Base-by-base conservation (phyloP, 352 stramenopile species). In the Saprolegnia parasitica region DNA sequence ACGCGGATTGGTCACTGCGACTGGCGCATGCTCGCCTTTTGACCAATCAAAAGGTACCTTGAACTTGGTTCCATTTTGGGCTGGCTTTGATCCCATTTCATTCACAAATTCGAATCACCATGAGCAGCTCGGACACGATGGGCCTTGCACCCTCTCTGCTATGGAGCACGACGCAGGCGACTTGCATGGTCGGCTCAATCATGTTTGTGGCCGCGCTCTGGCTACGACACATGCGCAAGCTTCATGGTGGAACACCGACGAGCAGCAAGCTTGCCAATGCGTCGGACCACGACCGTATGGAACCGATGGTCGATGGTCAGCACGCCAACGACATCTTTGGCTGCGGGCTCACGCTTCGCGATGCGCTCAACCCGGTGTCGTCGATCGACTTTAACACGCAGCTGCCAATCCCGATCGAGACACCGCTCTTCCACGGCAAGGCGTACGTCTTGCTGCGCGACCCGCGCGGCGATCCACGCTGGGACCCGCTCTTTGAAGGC, bases 401-500 rank as follows among this genome's bases (percentile, higher is more conserved):
- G 32, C 5, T 56, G 6, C 63, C 63, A 3, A 70, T 70, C 21
- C 50, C 49, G 46, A 70, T 70, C 54, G 47, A 70, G n/a, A 62
- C 63, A n/a, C 26, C 63, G 32, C 63, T 70, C 46, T 70, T 70
- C 42, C 18, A 60, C 21, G 63, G 63, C 47, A 37, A 61, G 16
- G 63, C 63, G 0, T 46, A 70, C 32, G 63, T 70, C 16, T 32
- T 70, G 26, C 45, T 70, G 4, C 46, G 63, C 18, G 4, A 42
- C 13, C 63, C 63, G n/a, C 42, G 61, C 35, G 63, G 63, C 6
- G 63, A 70, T 23, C 4, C 63, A 11, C 46, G 55, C 20, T 87
- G 78, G 79, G 56, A 42, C 11, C 73, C 75, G 4, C 55, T 83
- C 15, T 87, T 87, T 52, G 71, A 58, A 1, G 64, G 60, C 61